Evolutionary conservation across 495 filamentous ascomycete genomes (phyloP), one percentile per base, ranked within the genome.

Genomic region (Annulohypoxylon moriforme): DNA sequence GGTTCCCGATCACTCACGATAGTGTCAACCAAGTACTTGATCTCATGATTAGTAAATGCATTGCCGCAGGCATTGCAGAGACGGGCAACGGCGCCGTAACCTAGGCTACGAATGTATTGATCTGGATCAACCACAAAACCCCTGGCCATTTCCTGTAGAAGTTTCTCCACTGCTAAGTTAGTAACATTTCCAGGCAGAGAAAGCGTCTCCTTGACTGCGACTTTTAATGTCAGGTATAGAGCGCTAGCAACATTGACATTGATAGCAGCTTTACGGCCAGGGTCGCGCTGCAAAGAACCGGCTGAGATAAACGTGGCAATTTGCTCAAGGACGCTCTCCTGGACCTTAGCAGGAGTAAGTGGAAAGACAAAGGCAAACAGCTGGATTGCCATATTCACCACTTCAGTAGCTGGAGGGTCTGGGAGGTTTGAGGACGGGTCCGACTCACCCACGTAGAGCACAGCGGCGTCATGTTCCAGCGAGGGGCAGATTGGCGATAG

Each of bases 301-400:
- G 94, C 92, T 4, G 93, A 90, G 3, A 97, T 82, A 68, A 94
- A 96, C 0, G 93, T 95, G 3, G 93, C 89, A 49, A 99, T 87
- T 73, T 98, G 96, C 75, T 98, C 96, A 8, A 98, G 85, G 22
- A 95, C 92, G 74, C 96, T 96, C 77, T 98, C 96, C 75, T 99
- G 96, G 10, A 99, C 92, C 71, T 94, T 97, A 1, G 93, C 85
- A 0, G 91, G 89, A 33, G 97, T 95, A 10, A 97, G 83, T 13
- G 96, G 93, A 53, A 98, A 89, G 33, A 93, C 92, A 58, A 96
- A 90, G 8, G 94, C 93, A 79, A 99, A 99, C 0, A 98, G 84
- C 42, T 92, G 89, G 61, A 98, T 96, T 18, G 96, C 94, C 75
- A 94, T 88, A 68, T 98, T 97, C 31, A 98, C 92, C 20, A 96